phyloP scores from a whole-genome alignment of 306 rosid genomes.

The Quercus ilex region DNA sequence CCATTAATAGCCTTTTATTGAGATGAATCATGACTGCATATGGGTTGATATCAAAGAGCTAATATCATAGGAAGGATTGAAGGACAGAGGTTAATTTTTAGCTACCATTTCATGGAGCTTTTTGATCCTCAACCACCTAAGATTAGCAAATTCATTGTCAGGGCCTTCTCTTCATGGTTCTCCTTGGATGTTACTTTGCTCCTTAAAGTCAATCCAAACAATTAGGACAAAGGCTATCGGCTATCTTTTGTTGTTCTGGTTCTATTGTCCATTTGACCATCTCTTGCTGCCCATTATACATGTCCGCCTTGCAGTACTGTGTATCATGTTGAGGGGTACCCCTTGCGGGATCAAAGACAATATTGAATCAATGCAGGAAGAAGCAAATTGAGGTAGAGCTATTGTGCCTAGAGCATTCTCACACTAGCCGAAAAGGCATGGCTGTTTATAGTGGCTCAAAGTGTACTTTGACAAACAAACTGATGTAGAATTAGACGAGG shows the following conservation, averaged over 20 bases:
- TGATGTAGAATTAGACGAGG: neutral
- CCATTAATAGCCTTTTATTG: neutral
- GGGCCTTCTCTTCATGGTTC: neutral
- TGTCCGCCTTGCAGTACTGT: neutral
- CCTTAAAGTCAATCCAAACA: neutral
- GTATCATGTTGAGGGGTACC: too few species aligned
- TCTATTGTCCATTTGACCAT: neutral
- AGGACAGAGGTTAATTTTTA: neutral
- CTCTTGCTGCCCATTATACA: neutral
- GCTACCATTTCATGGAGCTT: neutral
- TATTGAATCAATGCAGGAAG: neutral
- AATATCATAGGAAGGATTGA: neutral
- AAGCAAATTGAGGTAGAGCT: neutral
- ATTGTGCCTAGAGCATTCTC: neutral
- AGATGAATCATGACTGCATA: neutral
- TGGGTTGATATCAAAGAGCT: neutral
- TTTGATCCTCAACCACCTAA: neutral
- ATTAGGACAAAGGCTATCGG: neutral
- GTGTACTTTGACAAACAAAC: neutral
- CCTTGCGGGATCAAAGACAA: neutral
- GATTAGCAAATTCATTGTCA: neutral
- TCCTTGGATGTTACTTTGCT: neutral
- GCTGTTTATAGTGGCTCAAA: neutral
- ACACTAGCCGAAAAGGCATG: neutral
- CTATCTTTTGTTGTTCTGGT: neutral